Percentiles rank a stretch among this genome's conserved stretches.
These are phyloP conservation scores for Podochytrium sp. DNA, from an alignment of 192 early-diverging fungal species.

Conservation along the genomic window DNA sequence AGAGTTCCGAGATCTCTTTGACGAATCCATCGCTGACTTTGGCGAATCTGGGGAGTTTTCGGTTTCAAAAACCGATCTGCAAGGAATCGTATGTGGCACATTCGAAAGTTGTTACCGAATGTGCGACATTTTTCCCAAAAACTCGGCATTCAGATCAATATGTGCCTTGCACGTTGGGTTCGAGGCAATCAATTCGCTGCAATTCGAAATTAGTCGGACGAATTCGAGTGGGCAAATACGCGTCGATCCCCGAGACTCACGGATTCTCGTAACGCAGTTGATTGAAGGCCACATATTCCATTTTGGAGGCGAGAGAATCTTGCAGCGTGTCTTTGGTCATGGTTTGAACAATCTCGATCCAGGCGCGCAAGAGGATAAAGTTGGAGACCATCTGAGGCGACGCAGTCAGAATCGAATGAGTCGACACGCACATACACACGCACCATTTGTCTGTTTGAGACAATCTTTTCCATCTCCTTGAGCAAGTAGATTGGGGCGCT, in stretches of 20 bases:
- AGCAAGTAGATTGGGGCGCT: constrained; percentile 32
- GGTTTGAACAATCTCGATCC: constrained; percentile 83
- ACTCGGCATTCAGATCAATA: constrained; percentile 86
- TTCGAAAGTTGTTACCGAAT: too few species aligned
- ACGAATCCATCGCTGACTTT: constrained; percentile 94
- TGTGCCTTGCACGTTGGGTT: constrained; percentile 78
- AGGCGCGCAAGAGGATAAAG: constrained; percentile 83
- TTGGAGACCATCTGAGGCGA: constrained; percentile 51
- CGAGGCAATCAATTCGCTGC: constrained; percentile 55
- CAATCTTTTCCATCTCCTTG: constrained; percentile 57
- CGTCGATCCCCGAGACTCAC: constrained; percentile 52
- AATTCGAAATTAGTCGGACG: neutral
- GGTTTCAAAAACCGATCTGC: neutral
- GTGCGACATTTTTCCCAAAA: constrained; percentile 90
- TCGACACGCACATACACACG: neutral
- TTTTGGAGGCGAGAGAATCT: constrained; percentile 79
- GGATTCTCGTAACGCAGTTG: constrained; percentile 87
- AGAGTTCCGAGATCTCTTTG: constrained; percentile 68
- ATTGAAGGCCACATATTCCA: constrained; percentile 93
- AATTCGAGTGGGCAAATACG: neutral
- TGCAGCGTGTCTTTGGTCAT: constrained; percentile 73
- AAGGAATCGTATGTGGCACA: neutral
- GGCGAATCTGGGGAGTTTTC: constrained; percentile 60
- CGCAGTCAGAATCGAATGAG: neutral
- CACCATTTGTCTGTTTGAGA: constrained; percentile 70